Conservation (phyloP, 2,329 filamentous ascomycete species). For the Zymoseptoria crescenta region DNA sequence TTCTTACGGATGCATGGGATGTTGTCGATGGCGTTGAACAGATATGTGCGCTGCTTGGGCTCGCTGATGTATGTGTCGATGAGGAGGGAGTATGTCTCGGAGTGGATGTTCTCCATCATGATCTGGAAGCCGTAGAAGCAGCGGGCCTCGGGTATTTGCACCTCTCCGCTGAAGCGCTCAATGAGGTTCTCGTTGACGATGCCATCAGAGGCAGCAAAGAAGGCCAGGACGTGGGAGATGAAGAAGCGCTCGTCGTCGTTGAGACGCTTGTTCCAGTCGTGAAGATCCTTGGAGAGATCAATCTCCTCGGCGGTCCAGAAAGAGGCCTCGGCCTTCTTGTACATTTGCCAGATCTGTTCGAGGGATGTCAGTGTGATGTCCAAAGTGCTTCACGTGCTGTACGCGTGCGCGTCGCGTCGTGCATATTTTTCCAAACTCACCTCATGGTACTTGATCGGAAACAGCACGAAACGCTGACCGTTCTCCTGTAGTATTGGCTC, state of each 20-base stretch:
- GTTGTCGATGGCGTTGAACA: conserved; percentile 98
- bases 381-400: conserved; percentile 12
- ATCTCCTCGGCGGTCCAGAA: conserved; percentile 99
- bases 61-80: conserved; percentile 99
- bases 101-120: conserved; percentile 99
- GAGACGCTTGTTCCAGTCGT: conserved; percentile 98
- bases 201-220: conserved; percentile 97
- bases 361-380: neutral
- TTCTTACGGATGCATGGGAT: conserved; percentile 98
- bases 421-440: conserved; percentile 48
- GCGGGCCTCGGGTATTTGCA: conserved; percentile 93
- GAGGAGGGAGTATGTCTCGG: conserved; percentile 96
- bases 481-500: conserved; percentile 96
- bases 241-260: conserved; percentile 98
- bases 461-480: conserved; percentile 90
- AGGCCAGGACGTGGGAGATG: conserved; percentile 95
- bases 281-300: conserved; percentile 94
- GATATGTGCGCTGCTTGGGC: conserved; percentile 81
- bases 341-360: conserved; percentile 99
- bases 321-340: conserved; percentile 98
- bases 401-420: conserved; percentile 54
- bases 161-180: conserved; percentile 93
- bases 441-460: conserved; percentile 99
- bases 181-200: conserved; percentile 99
- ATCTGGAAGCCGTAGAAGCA: conserved; percentile 99